Conservation (phyloP, 31 red algal species). For the Asparagopsis taxiformis region DNA sequence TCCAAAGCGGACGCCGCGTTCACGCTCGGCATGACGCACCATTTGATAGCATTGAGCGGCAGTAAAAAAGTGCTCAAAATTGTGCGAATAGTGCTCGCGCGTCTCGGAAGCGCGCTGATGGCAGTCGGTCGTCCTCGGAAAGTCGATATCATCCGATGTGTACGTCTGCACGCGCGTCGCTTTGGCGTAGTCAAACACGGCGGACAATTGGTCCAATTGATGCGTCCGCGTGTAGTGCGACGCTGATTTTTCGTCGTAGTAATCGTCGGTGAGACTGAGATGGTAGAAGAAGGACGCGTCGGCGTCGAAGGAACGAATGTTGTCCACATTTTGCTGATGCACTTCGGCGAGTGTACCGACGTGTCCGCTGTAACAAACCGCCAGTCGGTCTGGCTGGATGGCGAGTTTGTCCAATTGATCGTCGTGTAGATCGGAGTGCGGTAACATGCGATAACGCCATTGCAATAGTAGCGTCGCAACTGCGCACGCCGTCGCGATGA, state of each 20-base stretch:
- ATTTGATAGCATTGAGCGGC: conserved; percentile 27
- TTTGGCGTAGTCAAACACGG: conserved; percentile 32
- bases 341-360: conserved; percentile 34
- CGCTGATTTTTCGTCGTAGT: conserved; percentile 28
- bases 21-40: conserved; percentile 15
- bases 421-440: too few relatives aligned
- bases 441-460: too few relatives aligned
- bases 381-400: too few relatives aligned
- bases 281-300: conserved; percentile 30
- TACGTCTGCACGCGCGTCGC: conserved; percentile 12
- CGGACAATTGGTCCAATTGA: conserved; percentile 22
- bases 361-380: conserved; percentile 40
- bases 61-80: conserved; percentile 44
- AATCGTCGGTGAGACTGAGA: conserved; percentile 46
- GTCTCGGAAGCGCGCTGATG: conserved; percentile 1
- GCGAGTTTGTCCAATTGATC: too few relatives aligned
- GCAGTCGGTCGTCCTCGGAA: conserved; percentile 3
- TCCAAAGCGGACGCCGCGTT: conserved; percentile 10
- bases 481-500: too few relatives aligned
- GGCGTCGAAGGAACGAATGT: conserved; percentile 11
- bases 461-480: too few relatives aligned
- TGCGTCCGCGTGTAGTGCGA: conserved; percentile 28
- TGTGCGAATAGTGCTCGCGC: conserved; percentile 21
- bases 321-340: conserved; percentile 29
- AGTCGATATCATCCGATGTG: neutral